Percentiles rank a stretch among this genome's conserved stretches.
Conservation (phyloP, 2,329 filamentous ascomycete genomes). For the Colletotrichum sp. region DNA sequence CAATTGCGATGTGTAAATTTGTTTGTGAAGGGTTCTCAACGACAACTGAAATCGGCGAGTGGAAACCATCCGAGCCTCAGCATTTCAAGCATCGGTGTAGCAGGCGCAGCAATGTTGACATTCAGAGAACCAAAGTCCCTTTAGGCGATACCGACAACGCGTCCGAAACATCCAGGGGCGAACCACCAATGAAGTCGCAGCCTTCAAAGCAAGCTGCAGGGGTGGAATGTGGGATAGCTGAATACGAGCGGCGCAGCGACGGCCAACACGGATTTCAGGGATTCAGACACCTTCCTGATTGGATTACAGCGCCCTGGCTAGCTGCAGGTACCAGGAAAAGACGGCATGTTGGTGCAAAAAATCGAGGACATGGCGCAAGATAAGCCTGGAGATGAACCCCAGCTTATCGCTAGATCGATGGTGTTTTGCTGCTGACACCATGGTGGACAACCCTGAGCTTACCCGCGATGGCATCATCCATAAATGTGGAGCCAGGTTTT, state of each 20-base stretch:
- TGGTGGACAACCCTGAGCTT: neutral
- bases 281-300: neutral
- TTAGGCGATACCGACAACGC: neutral
- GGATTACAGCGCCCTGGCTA: neutral
- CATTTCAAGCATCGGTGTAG: neutral
- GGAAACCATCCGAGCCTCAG: neutral
- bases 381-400: neutral
- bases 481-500: neutral
- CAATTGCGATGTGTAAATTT: neutral
- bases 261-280: neutral
- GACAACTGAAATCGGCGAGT: neutral
- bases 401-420: neutral
- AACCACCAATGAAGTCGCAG: neutral
- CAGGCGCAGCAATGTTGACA: neutral
- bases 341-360: neutral
- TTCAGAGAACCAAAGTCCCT: neutral
- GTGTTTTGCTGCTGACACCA: neutral
- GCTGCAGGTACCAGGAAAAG: neutral
- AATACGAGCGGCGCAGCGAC: neutral
- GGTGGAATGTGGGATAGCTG: neutral
- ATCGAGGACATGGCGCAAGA: neutral
- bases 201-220: neutral
- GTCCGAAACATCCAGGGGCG: neutral
- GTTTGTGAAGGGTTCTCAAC: neutral
- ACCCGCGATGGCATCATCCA: neutral